Evolutionary conservation across 1,284 basidiomycete genomes (phyloP), one percentile per base, ranked within the genome.

Genomic region (Ceratobasidium sp.): DNA sequence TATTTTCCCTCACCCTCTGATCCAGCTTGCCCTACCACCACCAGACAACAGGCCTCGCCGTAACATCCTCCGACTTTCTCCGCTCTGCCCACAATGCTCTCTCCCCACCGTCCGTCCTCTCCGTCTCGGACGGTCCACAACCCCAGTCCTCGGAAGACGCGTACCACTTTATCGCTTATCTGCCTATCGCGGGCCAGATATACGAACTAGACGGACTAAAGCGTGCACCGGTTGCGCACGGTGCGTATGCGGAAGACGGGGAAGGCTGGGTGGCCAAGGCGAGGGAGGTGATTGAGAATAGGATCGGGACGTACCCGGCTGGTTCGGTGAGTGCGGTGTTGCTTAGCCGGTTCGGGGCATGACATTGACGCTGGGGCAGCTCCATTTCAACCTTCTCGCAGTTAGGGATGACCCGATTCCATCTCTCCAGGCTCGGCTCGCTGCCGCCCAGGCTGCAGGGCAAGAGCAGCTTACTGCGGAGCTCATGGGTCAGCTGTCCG

Each of bases 181-280:
- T 96, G 64, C 96, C 96, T 2, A 86, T 91, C 62, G 88, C 91
- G 82, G 96, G 94, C 15, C 87, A 89, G 43, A 85, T 98, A 65
- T 97, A 96, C 83, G 96, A 98, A 84, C 87, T 98, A 44, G 96
- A 98, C 82, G 96, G 96, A 2, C 85, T 98, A 79, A 94, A 95
- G 81, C 84, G 87, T 65, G 85, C 87, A 78, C 92, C 96, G 4
- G 88, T 97, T n/a, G 89, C 87, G 77, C 96, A 98, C 83, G 94
- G 93, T 2, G 82, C 87, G 46, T 91, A 87, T 80, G 86, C 89
- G 37, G 90, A 91, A 66, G 82, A 81, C 22, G 92, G 90, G 0
- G 92, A 93, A 83, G 93, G 91, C 1, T 97, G 95, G 96, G 81
- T 95, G 49, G 89, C 89, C 71, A 90, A 87, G 80, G 95, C 95